Base-by-base conservation (phyloP, 2,329 filamentous ascomycete species). In the Penicillium sclerotiorum region DNA sequence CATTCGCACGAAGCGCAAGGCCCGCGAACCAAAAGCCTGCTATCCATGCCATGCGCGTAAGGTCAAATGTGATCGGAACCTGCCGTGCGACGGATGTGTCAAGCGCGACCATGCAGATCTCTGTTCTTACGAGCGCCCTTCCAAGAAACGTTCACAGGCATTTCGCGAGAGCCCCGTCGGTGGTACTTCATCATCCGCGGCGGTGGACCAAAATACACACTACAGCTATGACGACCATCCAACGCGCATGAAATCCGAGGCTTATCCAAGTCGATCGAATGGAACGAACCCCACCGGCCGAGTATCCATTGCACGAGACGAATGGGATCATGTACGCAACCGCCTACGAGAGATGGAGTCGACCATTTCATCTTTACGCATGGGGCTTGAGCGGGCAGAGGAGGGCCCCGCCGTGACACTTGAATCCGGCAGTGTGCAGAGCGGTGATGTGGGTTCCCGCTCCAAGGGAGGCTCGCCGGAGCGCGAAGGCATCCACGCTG, bases 401-500 rank as follows among this genome's bases (percentile, higher is more conserved):
- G 64, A 72, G 32, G 63, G 55, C 2, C 57, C 57, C 4, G 50
- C 49, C n/a, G 53, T 54, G 15, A 53, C 54, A 1, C 12, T 62
- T 30, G 67, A 69, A 11, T 63, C 63, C 15, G 61, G 59, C 5
- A 70, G 67, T 45, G 60, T 62, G 45, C 65, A 63, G 52, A 71
- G 66, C 39, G 60, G 30, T 3, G 66, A 65, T 57, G 60, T 58
- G 39, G 58, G 61, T 50, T 65, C 41, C 52, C 62, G 67, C 13
- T 69, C 66, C 11, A 69, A 71, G 46, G 59, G 47, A 28, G 61
- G 53, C 15, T 72, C 69, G 7, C 69, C 69, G 3, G 73, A 76
- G 43, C 64, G 71, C 45, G 81, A 85, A 60, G 83, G 83, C 2
- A 78, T 85, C 20, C 82, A 85, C 64, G 81, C 82, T 6, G 73